Conservation (phyloP, 2,329 filamentous ascomycete genomes). For the Cyphellophora attinorum region DNA sequence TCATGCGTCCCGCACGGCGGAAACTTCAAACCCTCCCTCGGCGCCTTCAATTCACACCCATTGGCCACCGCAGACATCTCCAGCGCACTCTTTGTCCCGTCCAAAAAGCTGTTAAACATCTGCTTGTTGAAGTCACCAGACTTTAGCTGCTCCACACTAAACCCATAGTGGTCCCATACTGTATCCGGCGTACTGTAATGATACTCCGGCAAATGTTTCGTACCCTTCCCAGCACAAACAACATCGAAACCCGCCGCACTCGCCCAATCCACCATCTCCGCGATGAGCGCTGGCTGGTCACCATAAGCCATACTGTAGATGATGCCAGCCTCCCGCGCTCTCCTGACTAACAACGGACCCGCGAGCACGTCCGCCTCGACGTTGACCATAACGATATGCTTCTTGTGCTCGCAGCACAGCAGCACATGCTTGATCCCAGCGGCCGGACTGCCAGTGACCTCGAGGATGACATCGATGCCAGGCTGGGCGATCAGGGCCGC, state of each 20-base stretch:
- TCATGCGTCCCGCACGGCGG: slow-evolving; percentile 36
- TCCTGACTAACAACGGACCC: slow-evolving; percentile 31
- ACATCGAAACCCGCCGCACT: slow-evolving; percentile 35
- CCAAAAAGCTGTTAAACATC: slow-evolving; percentile 41
- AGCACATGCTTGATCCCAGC: slow-evolving; percentile 35
- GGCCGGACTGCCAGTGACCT: slow-evolving; percentile 34
- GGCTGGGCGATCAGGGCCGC: slow-evolving; percentile 32
- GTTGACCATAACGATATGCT: slow-evolving; percentile 41
- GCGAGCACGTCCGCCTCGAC: slow-evolving; percentile 37
- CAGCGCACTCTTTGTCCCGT: slow-evolving; percentile 38
- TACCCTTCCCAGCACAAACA: slow-evolving; percentile 37
- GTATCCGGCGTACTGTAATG: slow-evolving; percentile 38
- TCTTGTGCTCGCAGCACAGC: slow-evolving; percentile 37
- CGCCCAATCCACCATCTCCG: slow-evolving; percentile 35
- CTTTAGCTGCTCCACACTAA: slow-evolving; percentile 34
- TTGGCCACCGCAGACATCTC: slow-evolving; percentile 42
- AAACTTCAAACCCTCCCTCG: slow-evolving; percentile 31
- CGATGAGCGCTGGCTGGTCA: slow-evolving; percentile 36
- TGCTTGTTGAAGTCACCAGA: slow-evolving; percentile 36
- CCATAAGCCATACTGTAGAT: slow-evolving; percentile 41
- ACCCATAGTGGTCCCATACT: slow-evolving; percentile 38
- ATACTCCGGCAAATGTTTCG: slow-evolving; percentile 37
- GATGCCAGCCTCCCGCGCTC: slow-evolving; percentile 35
- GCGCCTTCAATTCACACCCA: slow-evolving; percentile 33
- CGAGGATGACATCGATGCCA: slow-evolving; percentile 35